Conservation (phyloP, 225 moss, liverwort and hornwort genomes). For the Physcomitrellopsis africana region DNA sequence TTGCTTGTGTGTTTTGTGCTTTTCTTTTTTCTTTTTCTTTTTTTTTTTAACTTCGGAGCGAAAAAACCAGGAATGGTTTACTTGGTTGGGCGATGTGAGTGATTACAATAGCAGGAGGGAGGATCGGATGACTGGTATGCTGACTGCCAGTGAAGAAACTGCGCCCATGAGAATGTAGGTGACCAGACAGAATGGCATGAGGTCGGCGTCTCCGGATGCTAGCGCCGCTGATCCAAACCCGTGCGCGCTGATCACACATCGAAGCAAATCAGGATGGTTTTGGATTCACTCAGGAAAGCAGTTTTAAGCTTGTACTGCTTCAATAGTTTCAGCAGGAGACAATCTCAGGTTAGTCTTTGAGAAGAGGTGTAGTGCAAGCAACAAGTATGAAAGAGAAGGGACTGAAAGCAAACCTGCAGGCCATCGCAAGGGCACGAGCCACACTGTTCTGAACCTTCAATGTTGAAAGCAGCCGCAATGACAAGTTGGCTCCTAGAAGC, state of each 20-base stretch:
- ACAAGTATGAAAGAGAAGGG: neutral
- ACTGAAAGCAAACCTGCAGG: conserved; percentile 46
- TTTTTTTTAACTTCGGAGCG: no score
- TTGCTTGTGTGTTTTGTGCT: neutral
- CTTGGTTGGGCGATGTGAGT: neutral
- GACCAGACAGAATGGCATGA: conserved; percentile 57
- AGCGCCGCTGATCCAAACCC: conserved; percentile 64
- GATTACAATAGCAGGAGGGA: conserved; percentile 49
- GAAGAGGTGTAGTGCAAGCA: neutral
- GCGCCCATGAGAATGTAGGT: conserved; percentile 56
- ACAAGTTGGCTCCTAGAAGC: conserved; percentile 60
- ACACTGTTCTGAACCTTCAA: conserved; percentile 49
- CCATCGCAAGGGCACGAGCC: conserved; percentile 54
- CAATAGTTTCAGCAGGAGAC: neutral
- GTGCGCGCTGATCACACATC: conserved; percentile 47
- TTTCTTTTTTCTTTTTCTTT: neutral
- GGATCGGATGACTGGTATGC: conserved; percentile 49
- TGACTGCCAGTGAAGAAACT: conserved; percentile 53
- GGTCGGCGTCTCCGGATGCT: conserved; percentile 55
- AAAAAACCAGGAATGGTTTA: conserved; percentile 6
- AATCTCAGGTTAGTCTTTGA: neutral
- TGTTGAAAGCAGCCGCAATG: conserved; percentile 42
- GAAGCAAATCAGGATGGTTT: neutral
- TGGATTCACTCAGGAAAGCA: neutral
- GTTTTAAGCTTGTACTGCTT: neutral